Evolutionary conservation across 75 land plant genomes (phyloP).

Genomic region (Gnetum montanum): DNA sequence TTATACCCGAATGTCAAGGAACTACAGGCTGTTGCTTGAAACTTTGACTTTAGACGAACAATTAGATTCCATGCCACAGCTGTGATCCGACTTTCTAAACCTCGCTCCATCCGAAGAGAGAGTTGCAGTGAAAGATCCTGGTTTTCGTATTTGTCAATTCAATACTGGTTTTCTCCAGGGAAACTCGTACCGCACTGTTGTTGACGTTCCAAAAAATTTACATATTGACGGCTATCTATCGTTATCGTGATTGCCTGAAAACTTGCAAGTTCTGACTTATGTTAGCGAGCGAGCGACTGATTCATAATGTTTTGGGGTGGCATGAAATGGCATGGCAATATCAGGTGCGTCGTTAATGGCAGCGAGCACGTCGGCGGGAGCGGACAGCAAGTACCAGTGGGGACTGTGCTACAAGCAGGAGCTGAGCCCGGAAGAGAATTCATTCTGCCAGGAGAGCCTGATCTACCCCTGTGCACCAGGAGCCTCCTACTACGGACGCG

Average conservation of each 20-base stretch:
- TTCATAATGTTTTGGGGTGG: constrained; percentile 1
- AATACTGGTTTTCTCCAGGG: not conserved
- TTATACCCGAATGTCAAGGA: too few relatives aligned
- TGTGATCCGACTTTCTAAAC: too few relatives aligned
- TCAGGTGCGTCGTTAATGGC: constrained; percentile 7
- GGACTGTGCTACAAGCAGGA: constrained; percentile 39
- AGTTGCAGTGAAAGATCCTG: too few relatives aligned
- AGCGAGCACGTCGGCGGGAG: constrained; percentile 12
- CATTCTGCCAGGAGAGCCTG: constrained; percentile 16
- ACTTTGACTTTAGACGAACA: too few relatives aligned
- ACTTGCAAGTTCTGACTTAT: too few relatives aligned
- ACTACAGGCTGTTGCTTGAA: too few relatives aligned
- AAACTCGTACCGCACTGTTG: not conserved
- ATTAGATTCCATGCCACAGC: too few relatives aligned
- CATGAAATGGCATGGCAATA: too few relatives aligned
- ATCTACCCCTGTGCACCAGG: constrained; percentile 26
- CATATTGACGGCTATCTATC: not conserved
- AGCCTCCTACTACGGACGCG: constrained; percentile 28
- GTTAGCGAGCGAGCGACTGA: too few relatives aligned
- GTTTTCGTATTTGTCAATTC: too few relatives aligned
- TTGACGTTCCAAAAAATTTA: not conserved
- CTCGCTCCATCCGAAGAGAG: too few relatives aligned
- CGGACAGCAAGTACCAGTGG: constrained; percentile 21
- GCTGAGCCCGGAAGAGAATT: constrained; percentile 17
- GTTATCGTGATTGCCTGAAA: too few relatives aligned